These are phyloP conservation scores for Fusarium brevicatenulatum DNA, from an alignment of 2,329 filamentous ascomycete species.

Conservation along the genomic window DNA sequence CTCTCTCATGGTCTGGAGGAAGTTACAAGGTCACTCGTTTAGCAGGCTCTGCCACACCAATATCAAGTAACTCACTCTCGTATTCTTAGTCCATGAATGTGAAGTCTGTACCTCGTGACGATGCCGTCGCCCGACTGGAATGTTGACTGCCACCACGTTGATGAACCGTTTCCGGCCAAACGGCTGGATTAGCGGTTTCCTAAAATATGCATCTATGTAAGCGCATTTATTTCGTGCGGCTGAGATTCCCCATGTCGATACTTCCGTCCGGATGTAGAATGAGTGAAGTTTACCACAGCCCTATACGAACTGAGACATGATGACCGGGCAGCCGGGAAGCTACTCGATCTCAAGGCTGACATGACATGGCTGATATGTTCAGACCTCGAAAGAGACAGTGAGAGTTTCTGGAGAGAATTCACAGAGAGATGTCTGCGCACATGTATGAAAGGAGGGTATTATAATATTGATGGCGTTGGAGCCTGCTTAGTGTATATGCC, in stretches of 20 bases:
- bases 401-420: neutral
- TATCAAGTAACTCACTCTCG: conserved; percentile 9
- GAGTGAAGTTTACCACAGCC: neutral
- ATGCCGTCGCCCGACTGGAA: neutral
- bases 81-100: neutral
- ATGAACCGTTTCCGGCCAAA: neutral
- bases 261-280: neutral
- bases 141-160: neutral
- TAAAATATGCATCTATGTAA: neutral
- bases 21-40: conserved; percentile 22
- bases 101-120: neutral
- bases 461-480: neutral
- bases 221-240: neutral
- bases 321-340: neutral
- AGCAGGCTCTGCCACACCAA: neutral
- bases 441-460: neutral
- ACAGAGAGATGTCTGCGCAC: neutral
- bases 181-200: neutral
- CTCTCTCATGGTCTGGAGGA: conserved; percentile 22
- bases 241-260: neutral
- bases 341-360: neutral
- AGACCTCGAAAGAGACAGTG: accelerated
- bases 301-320: neutral
- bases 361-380: accelerated
- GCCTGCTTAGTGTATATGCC: neutral